Percentiles rank a stretch among this genome's conserved stretches.
phyloP scores from a whole-genome alignment of 805 yeast species.

The Yarrowia deformans region DNA sequence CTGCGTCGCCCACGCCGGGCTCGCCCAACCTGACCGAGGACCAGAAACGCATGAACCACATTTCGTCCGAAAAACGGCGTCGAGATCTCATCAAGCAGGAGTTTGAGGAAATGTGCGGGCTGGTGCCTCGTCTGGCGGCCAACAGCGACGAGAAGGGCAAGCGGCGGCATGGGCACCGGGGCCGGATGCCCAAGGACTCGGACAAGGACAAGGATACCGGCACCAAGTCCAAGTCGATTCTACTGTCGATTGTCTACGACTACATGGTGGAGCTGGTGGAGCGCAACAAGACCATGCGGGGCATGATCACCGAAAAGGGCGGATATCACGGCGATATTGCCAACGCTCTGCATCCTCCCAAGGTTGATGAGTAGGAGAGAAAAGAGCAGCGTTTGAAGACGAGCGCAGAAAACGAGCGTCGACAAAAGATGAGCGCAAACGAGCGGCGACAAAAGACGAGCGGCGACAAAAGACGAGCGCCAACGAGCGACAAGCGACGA shows the following conservation, averaged over 20 bases:
- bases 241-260: conserved; percentile 46
- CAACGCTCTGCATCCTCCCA: conserved; percentile 37
- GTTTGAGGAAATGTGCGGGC: conserved; percentile 50
- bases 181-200: conserved; percentile 41
- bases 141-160: conserved; percentile 31
- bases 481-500: no score
- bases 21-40: conserved; percentile 47
- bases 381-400: no score
- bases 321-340: conserved; percentile 42
- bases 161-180: conserved; percentile 38
- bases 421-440: neutral
- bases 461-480: no score
- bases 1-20: conserved; percentile 33
- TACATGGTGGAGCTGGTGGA: conserved; percentile 45
- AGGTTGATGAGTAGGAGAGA: conserved; percentile 7
- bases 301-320: conserved; percentile 42
- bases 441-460: neutral
- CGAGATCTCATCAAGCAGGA: conserved; percentile 52
- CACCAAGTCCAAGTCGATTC: conserved; percentile 45
- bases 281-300: conserved; percentile 47
- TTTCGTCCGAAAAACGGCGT: conserved; percentile 53
- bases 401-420: neutral
- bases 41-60: conserved; percentile 53
- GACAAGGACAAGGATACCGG: conserved; percentile 39
- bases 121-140: conserved; percentile 50